These are phyloP conservation scores for Massarina eburnea DNA, from an alignment of 2,329 filamentous ascomycete species.

Conservation along the genomic window DNA sequence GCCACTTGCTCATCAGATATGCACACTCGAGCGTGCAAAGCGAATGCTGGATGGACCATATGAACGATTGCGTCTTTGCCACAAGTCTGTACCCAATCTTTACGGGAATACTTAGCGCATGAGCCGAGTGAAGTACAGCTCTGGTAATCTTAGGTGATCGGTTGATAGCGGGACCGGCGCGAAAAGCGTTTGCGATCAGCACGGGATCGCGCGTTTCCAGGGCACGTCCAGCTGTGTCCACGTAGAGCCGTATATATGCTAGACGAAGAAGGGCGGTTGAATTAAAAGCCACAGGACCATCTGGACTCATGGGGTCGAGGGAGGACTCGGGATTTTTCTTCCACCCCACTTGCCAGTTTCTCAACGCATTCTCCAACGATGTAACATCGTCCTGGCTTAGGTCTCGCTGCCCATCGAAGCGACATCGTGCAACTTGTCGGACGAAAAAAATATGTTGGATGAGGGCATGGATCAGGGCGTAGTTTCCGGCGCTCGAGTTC, in stretches of 20 bases:
- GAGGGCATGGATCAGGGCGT: conserved; percentile 70
- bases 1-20: conserved; percentile 45
- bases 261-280: conserved; percentile 62
- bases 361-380: conserved; percentile 46
- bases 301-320: conserved; percentile 54
- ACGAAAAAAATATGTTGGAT: conserved; percentile 72
- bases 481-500: conserved; percentile 57
- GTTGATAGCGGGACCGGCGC: conserved; percentile 59
- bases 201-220: conserved; percentile 67
- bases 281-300: conserved; percentile 67
- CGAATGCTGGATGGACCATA: conserved; percentile 46
- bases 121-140: conserved; percentile 68
- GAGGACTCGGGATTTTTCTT: conserved; percentile 44
- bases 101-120: conserved; percentile 68
- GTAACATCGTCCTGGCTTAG: conserved; percentile 44
- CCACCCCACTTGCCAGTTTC: conserved; percentile 47
- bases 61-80: conserved; percentile 42
- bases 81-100: conserved; percentile 52
- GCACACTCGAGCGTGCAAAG: conserved; percentile 45
- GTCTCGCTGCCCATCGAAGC: conserved; percentile 34
- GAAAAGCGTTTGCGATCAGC: conserved; percentile 63
- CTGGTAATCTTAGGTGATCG: conserved; percentile 63
- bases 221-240: conserved; percentile 64
- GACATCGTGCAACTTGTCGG: conserved; percentile 53
- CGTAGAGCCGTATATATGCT: conserved; percentile 67